Evolutionary conservation across 495 filamentous ascomycete species (phyloP), one percentile per base, ranked within the genome.

Genomic region (Xylaria venustula): DNA sequence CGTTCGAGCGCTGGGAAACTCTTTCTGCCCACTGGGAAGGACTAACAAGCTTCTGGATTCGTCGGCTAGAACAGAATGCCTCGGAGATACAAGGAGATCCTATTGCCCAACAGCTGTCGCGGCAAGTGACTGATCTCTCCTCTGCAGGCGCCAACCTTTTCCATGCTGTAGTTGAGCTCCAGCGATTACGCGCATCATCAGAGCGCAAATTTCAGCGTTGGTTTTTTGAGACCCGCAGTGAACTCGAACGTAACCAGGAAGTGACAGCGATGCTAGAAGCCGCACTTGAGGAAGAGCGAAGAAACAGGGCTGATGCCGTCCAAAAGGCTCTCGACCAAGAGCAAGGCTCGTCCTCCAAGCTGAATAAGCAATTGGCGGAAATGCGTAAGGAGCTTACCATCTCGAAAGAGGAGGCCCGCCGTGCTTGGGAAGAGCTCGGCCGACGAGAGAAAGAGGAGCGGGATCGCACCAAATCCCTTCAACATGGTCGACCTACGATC

Each of bases 1-100:
- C 94, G 1, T 98, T 98, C 64, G 93, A 98, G 72, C 85, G 94
- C 42, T 98, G 95, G 94, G 94, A 98, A 65, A 91, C 88, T 0
- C 79, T 98, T 7, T 98, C 95, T 0, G 94, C 95, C 14, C 94
- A 97, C 64, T 98, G 95, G 94, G 94, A 98, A 72, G 94, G 94
- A 15, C 83, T 98, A 58, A 98, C 94, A 1, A 90, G 90, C 53
- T 98, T 95, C 76, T 98, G 94, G 94, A 93, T 98, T 56, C 90
- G 90, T 32, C 86, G 91, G 59, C 81, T 98, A 0, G 91, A 98
- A 70, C 85, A 92, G 66, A 96, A 94, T 72, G 89, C 88, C 25
- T 87, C 92, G 15, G 92, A 96, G 63, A 80, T 96, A 20, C 84
- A 87, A 60, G 82, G 86, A 20, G 89, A 96, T 65, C 91, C 93